Base-by-base conservation (phyloP, 257 asterid genomes). In the Salvia miltiorrhiza region DNA sequence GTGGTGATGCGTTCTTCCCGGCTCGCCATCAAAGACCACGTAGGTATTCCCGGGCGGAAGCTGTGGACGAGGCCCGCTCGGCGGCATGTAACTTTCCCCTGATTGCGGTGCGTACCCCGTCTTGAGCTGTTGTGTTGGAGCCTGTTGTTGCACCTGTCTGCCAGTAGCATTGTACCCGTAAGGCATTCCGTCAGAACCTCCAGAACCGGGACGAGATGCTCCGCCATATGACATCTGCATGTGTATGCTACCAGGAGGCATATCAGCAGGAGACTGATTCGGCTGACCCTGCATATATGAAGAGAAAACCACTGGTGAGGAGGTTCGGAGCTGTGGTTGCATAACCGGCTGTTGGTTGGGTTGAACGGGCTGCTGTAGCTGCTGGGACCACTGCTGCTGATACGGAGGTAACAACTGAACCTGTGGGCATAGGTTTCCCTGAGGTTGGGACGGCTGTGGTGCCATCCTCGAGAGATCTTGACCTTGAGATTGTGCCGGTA, bases 341-440 rank as follows among this genome's bases (percentile, higher is more conserved):
- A 81, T 83, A 69, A 74, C 65, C 11, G 84, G 79, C 55, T 81
- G 90, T n/a, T 82, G 82, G 12, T 83, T 65, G 32, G 80, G 77
- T 53, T 79, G 93, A 62, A 70, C 79, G 16, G 70, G 87, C 30
- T 74, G 90, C 24, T 79, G 85, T 4, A 10, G 53, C 66, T 85
- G 96, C 72, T 75, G 92, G 43, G 87, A 39, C 99, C 97, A 91
- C 70, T 85, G 99, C 69, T 83, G 95, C 76, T 85, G 97, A 80
- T 91, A 87, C 21, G 83, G 80, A 47, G 90, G 85, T 21, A 75
- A 32, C 19, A 86, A 69, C 77, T 83, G 93, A 52, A 78, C 74
- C 65, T 86, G 98, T 32, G 84, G 70, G 69, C 80, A 41, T 77
- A 76, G 89, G 72, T 80, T 85, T 30, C 71, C 77, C 77, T 88